A percentile compares a stretch with the other conserved stretches of the same genome.
phyloP scores from a whole-genome alignment of 345 rosid genomes.

The Cardiospermum halicacabum region DNA sequence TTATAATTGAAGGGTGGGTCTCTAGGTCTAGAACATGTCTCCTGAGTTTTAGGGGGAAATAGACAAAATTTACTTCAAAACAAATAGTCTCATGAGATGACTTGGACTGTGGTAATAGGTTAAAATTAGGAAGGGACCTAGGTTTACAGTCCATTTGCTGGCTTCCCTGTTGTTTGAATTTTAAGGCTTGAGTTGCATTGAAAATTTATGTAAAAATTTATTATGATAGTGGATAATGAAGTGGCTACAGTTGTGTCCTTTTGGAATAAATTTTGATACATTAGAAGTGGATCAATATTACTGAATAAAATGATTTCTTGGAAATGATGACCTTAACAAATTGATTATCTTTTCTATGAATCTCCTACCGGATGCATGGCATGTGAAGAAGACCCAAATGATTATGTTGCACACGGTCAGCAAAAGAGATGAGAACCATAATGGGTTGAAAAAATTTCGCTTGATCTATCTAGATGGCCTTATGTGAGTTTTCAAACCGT shows the following conservation, averaged over 20 bases:
- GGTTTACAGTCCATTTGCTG: background rate
- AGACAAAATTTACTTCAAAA: background rate
- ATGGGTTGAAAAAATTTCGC: conserved; percentile 93
- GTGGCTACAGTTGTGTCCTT: background rate
- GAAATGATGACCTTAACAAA: too few species aligned
- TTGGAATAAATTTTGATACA: background rate
- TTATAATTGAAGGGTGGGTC: too few species aligned
- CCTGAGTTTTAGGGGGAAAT: background rate
- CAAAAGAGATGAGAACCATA: conserved; percentile 74
- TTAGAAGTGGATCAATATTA: too few species aligned
- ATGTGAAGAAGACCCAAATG: conserved; percentile 76
- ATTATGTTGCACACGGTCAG: conserved; percentile 84
- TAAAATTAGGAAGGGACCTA: background rate
- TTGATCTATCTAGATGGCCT: conserved; percentile 23
- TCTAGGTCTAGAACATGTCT: background rate
- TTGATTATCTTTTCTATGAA: conserved; percentile 4
- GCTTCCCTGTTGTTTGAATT: background rate
- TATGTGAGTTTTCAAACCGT: background rate
- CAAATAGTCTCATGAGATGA: background rate
- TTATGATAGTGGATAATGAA: background rate
- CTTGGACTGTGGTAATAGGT: background rate
- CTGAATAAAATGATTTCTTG: too few species aligned
- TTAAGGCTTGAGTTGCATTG: background rate
- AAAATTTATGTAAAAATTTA: background rate
- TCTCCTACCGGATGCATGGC: conserved; percentile 65